Evolutionary conservation across 2,329 filamentous ascomycete species (phyloP).

Genomic region (Fusarium begoniae): DNA sequence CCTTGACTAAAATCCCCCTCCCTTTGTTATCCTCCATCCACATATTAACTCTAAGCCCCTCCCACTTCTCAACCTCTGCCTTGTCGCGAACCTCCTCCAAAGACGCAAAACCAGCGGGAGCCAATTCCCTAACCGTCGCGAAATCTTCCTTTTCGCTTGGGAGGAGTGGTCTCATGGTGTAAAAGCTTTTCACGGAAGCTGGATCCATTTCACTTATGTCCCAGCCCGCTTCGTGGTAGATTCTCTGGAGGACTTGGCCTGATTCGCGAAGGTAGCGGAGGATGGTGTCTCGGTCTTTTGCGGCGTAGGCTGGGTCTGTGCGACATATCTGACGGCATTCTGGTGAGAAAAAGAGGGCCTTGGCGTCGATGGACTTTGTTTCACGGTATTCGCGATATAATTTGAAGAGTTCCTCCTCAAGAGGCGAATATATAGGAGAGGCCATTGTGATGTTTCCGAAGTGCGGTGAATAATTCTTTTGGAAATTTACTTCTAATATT

Average conservation of each 20-base stretch:
- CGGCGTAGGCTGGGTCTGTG: neutral
- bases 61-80: neutral
- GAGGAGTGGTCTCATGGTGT: neutral
- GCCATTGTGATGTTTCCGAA: neutral
- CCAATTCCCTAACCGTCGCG: rapidly evolving
- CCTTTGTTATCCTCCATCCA: constrained; percentile 1
- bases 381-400: neutral
- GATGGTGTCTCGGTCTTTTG: neutral
- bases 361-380: neutral
- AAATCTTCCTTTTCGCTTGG: neutral
- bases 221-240: neutral
- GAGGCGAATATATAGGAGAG: rapidly evolving
- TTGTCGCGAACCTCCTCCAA: neutral
- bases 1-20: constrained; percentile 3
- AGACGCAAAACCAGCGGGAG: neutral
- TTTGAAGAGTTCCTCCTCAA: neutral
- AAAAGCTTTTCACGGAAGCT: neutral
- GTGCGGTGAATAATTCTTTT: neutral
- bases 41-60: constrained; percentile 4
- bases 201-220: neutral
- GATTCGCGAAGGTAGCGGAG: neutral
- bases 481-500: neutral
- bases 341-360: neutral
- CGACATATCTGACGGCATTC: constrained; percentile 12
- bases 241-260: neutral